Percentiles rank a stretch among this genome's conserved stretches.
Conservation (phyloP, 176 grass and related monocot species). For the Juncus effusus region DNA sequence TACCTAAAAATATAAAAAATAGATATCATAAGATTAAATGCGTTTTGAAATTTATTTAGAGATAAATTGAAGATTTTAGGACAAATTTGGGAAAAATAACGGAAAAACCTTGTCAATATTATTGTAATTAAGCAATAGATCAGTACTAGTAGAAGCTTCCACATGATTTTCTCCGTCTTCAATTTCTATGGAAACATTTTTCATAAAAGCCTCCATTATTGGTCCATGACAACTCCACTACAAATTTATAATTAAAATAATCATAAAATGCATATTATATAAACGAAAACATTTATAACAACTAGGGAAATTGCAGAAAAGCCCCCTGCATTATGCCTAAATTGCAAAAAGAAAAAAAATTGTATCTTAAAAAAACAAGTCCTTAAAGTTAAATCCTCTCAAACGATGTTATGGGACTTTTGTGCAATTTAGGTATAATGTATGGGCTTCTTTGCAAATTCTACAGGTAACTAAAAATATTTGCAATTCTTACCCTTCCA, state of each 20-base stretch:
- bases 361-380: too few relatives aligned
- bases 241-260: constrained; percentile 14
- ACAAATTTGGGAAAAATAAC: too few relatives aligned
- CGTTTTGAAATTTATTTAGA: too few relatives aligned
- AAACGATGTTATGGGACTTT: background rate
- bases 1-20: constrained; percentile 81
- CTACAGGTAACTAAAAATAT: constrained; percentile 18
- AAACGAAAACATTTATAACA: too few relatives aligned
- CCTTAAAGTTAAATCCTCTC: constrained; percentile 19
- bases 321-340: too few relatives aligned
- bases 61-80: too few relatives aligned
- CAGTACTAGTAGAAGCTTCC: constrained; percentile 62
- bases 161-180: constrained; percentile 40
- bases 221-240: constrained; percentile 92
- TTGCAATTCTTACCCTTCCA: constrained; percentile 76
- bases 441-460: background rate
- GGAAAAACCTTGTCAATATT: constrained; percentile 92
- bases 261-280: background rate
- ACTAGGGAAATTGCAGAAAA: too few relatives aligned
- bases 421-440: background rate
- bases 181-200: constrained; percentile 61
- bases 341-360: too few relatives aligned
- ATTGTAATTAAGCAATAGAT: constrained; percentile 94
- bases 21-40: too few relatives aligned
- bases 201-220: constrained; percentile 79